Evolutionary conservation across 306 rosid genomes (phyloP).

Genomic region (Cicer arietinum): DNA sequence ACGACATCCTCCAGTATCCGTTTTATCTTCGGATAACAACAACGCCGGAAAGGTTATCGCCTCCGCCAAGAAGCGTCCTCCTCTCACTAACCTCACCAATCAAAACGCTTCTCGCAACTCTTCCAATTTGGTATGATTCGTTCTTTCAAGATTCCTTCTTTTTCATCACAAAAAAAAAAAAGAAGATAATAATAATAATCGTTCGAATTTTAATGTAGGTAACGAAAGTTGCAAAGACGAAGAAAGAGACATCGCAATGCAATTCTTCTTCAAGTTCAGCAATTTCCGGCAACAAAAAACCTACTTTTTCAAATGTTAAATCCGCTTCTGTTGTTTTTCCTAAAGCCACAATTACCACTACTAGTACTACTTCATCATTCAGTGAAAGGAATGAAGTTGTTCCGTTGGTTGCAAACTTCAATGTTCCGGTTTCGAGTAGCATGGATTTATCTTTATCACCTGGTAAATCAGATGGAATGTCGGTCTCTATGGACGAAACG

Average conservation of each 20-base stretch:
- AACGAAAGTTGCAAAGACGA: constrained; percentile 69
- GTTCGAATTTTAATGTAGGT: constrained; percentile 49
- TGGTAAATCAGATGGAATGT: constrained; percentile 73
- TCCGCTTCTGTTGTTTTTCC: constrained; percentile 53
- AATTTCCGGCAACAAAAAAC: constrained; percentile 36
- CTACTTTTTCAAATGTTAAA: constrained; percentile 52
- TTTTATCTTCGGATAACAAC: constrained; percentile 47
- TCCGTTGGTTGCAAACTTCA: constrained; percentile 4
- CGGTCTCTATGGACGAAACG: constrained; percentile 83
- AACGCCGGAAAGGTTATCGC: constrained; percentile 50
- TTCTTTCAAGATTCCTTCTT: not conserved
- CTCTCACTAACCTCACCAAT: constrained; percentile 83
- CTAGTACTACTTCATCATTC: constrained; percentile 31
- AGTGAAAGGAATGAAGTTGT: constrained; percentile 46
- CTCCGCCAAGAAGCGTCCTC: constrained; percentile 82
- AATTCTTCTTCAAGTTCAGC: constrained; percentile 33
- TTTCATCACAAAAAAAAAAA: not conserved
- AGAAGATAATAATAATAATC: not conserved
- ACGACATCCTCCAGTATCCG: constrained; percentile 59
- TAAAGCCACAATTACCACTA: constrained; percentile 26
- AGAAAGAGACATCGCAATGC: constrained; percentile 57
- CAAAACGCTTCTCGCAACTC: constrained; percentile 51
- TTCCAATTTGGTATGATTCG: constrained; percentile 56
- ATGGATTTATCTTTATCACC: constrained; percentile 76
- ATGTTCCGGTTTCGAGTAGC: constrained; percentile 50